Conservation (phyloP, 1,284 basidiomycete genomes). For the Rhodotorula sp. region DNA sequence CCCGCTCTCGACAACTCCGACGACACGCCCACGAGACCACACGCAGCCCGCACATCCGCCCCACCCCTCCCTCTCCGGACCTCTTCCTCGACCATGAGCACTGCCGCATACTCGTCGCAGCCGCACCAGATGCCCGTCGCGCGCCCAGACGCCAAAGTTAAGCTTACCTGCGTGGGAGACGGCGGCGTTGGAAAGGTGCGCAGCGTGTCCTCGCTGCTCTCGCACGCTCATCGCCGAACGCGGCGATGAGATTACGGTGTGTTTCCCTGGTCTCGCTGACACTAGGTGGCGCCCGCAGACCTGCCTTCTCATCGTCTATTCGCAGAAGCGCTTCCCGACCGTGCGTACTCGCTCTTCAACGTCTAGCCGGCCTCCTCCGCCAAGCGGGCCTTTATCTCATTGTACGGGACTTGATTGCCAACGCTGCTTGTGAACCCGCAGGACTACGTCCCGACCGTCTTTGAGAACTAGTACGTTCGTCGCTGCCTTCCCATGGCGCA, state of each 20-base stretch:
- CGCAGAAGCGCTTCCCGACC: slow-evolving; percentile 91
- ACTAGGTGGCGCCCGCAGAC: slow-evolving; percentile 56
- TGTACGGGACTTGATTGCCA: not conserved
- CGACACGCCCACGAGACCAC: not conserved
- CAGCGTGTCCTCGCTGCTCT: slow-evolving; percentile 48
- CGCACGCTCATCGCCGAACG: not conserved
- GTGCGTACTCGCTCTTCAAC: slow-evolving; percentile 55
- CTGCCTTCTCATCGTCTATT: slow-evolving; percentile 80
- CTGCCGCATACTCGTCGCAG: not conserved
- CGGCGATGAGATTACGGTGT: not conserved
- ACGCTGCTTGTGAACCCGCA: slow-evolving; percentile 48
- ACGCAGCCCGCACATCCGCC: not conserved
- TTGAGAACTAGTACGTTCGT: slow-evolving; percentile 68
- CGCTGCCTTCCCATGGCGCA: slow-evolving; percentile 45
- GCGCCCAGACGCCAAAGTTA: slow-evolving; percentile 50
- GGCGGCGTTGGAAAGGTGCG: slow-evolving; percentile 77
- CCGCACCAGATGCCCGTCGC: slow-evolving; percentile 11
- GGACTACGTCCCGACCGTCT: slow-evolving; percentile 92
- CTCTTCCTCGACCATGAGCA: slow-evolving; percentile 1
- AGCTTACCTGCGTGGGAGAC: slow-evolving; percentile 77
- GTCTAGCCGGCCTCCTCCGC: not conserved
- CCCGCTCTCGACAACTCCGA: not conserved
- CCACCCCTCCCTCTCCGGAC: not conserved
- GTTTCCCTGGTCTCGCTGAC: not conserved
- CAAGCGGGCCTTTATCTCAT: too few species aligned